Base-by-base conservation (phyloP, 805 yeast genomes). In the Teunomyces aglyptinius region DNA sequence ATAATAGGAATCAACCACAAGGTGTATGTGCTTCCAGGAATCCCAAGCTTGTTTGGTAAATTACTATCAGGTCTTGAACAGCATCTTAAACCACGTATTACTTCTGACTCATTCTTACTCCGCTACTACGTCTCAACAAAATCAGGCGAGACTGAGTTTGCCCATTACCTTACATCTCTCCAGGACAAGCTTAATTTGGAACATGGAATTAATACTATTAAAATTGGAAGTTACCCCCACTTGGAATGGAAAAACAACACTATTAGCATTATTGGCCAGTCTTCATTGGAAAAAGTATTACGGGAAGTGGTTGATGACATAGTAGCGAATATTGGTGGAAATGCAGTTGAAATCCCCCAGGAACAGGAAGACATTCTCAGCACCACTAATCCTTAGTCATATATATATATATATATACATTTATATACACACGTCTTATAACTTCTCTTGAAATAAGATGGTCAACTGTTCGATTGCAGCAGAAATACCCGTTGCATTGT, bases 211-310 rank as follows among this genome's bases (percentile, higher is more conserved):
- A 63, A 60, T 6, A 45, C 50, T 6, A 73, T 89, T 43, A 89
- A 89, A 58, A 74, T 89, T 41, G 96, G 96, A 2, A 83, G 91
- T 28, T 89, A 89, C 60, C 96, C 96, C 1, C 96, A 89, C 63
- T 75, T 79, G 66, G 75, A 76, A 12, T 75, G 80, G 64, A 74
- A 78, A 1, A 67, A 80, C 45, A 85, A 80, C 54, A 88, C 96
- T 0, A 80, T 89, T 15, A 85, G 95, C 54, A 76, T 89, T 13
- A 72, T 87, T 32, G 96, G 95, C 1, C 77, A 79, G 15, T 60
- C 56, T 16, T 63, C 65, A 8, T 65, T 72, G 13, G 36, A 42
- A 2, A 49, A 45, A 2, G 61, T 59, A 0, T 64, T 87, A 53
- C 58, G 74, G 26, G 52, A 57, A 2, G 57, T 85, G 2, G 87